Evolutionary conservation across 495 filamentous ascomycete genomes (phyloP).

Genomic region (Antarctomyces pellizariae): DNA sequence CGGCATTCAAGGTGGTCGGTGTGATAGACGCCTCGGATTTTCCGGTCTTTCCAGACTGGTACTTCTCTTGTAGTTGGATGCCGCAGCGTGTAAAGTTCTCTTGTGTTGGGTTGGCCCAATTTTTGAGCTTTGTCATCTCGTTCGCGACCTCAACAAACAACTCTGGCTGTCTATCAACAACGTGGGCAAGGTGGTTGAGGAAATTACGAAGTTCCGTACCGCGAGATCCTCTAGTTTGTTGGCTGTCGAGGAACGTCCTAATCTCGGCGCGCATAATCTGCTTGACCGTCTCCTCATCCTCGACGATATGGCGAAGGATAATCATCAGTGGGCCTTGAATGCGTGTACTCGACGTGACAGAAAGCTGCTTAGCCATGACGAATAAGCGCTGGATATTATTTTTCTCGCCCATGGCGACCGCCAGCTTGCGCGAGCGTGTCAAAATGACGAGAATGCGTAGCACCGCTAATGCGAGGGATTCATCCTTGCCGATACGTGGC

Average conservation of each 20-base stretch:
- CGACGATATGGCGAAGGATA: constrained; percentile 75
- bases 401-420: constrained; percentile 58
- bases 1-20: constrained; percentile 23
- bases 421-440: constrained; percentile 53
- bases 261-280: constrained; percentile 91
- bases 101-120: constrained; percentile 21
- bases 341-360: constrained; percentile 46
- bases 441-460: constrained; percentile 75
- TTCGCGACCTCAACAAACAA: constrained; percentile 81
- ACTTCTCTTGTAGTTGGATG: constrained; percentile 9
- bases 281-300: constrained; percentile 75
- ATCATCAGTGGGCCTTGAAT: constrained; percentile 63
- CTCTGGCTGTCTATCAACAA: constrained; percentile 62
- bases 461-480: constrained; percentile 60
- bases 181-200: constrained; percentile 54
- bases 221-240: constrained; percentile 20
- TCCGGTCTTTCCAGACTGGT: neutral
- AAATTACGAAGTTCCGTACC: constrained; percentile 47
- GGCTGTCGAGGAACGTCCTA: constrained; percentile 39
- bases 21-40: constrained; percentile 8
- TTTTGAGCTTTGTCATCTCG: constrained; percentile 55
- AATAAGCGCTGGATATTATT: constrained; percentile 76
- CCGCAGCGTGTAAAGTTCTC: constrained; percentile 9
- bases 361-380: constrained; percentile 80
- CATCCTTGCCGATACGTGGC: constrained; percentile 68